phyloP scores from a whole-genome alignment of 2,329 filamentous ascomycete genomes.

The Paecilomyces dactylethromorphus region DNA sequence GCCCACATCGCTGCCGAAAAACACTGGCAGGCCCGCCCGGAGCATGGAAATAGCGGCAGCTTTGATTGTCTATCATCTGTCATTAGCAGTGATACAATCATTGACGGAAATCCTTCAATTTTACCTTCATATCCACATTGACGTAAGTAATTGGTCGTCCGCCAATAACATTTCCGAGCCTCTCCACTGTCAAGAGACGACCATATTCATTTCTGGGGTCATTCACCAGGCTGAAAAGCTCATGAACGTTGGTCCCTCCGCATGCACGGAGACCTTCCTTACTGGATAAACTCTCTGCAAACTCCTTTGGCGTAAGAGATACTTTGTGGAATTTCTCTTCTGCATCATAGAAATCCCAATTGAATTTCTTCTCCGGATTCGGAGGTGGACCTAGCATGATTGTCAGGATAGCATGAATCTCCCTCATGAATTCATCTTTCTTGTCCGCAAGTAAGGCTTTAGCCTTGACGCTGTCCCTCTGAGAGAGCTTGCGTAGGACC shows the following conservation, averaged over 20 bases:
- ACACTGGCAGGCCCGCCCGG: constrained; percentile 69
- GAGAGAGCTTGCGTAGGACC: constrained; percentile 56
- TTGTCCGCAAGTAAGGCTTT: constrained; percentile 39
- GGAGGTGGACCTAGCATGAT: constrained; percentile 77
- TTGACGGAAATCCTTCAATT: constrained; percentile 1
- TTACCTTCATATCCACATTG: constrained; percentile 64
- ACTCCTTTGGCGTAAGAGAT: constrained; percentile 60
- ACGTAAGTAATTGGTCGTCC: constrained; percentile 72
- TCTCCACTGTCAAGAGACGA: constrained; percentile 66
- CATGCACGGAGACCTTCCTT: constrained; percentile 52
- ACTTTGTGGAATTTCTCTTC: constrained; percentile 58
- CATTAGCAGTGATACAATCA: neutral
- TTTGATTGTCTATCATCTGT: constrained; percentile 54
- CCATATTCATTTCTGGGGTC: constrained; percentile 74
- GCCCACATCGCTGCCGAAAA: constrained; percentile 84
- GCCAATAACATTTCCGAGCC: constrained; percentile 75
- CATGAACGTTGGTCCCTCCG: constrained; percentile 53
- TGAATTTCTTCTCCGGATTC: constrained; percentile 60
- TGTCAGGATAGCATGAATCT: constrained; percentile 75
- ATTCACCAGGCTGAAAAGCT: constrained; percentile 75
- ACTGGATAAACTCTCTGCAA: constrained; percentile 62
- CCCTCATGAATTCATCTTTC: constrained; percentile 70
- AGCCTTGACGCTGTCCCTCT: constrained; percentile 27
- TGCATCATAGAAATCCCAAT: constrained; percentile 72
- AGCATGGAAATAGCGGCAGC: constrained; percentile 69